Conservation (phyloP, 768 basidiomycete genomes). For the Chalciporus pseudorubinellus region DNA sequence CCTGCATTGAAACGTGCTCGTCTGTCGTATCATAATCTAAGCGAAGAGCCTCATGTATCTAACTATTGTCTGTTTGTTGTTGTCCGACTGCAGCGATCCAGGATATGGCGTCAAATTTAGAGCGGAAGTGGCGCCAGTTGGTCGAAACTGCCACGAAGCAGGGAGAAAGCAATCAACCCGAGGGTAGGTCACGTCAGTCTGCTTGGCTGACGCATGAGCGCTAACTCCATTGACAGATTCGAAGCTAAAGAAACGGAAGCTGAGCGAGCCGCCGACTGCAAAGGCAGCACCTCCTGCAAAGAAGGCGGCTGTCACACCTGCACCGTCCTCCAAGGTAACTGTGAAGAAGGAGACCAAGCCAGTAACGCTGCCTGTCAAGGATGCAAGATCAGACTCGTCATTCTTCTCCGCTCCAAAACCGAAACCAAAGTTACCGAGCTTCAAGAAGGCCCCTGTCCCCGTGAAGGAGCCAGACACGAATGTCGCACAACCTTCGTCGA, state of each 20-base stretch:
- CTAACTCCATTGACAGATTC: slow-evolving; percentile 40
- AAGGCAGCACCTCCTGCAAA: slow-evolving; percentile 60
- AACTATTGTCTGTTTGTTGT: slow-evolving; percentile 50
- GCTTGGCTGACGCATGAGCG: slow-evolving; percentile 23
- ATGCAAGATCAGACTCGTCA: slow-evolving; percentile 81
- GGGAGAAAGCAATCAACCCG: slow-evolving; percentile 41
- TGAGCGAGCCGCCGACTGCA: slow-evolving; percentile 45
- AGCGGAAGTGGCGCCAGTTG: slow-evolving; percentile 76
- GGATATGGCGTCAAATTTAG: slow-evolving; percentile 89
- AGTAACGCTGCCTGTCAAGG: slow-evolving; percentile 48
- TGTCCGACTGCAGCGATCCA: slow-evolving; percentile 69
- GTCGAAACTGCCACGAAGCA: slow-evolving; percentile 51
- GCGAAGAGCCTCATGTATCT: slow-evolving; percentile 55
- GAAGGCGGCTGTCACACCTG: slow-evolving; percentile 50
- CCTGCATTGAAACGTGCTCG: slow-evolving; percentile 28
- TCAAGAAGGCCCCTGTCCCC: slow-evolving; percentile 69
- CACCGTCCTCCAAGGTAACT: slow-evolving; percentile 27
- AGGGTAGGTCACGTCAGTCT: slow-evolving; percentile 73
- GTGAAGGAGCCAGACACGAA: slow-evolving; percentile 52
- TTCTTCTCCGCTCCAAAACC: slow-evolving; percentile 88
- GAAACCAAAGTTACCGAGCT: slow-evolving; percentile 79
- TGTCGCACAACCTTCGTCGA: slow-evolving; percentile 71
- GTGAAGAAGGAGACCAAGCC: slow-evolving; percentile 59
- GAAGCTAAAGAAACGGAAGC: slow-evolving; percentile 75
- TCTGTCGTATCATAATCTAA: slow-evolving; percentile 35